Evolutionary conservation across 1,139 yeast species (phyloP), one percentile per base, ranked within the genome.

Genomic region (Suhomyces kunorum): DNA sequence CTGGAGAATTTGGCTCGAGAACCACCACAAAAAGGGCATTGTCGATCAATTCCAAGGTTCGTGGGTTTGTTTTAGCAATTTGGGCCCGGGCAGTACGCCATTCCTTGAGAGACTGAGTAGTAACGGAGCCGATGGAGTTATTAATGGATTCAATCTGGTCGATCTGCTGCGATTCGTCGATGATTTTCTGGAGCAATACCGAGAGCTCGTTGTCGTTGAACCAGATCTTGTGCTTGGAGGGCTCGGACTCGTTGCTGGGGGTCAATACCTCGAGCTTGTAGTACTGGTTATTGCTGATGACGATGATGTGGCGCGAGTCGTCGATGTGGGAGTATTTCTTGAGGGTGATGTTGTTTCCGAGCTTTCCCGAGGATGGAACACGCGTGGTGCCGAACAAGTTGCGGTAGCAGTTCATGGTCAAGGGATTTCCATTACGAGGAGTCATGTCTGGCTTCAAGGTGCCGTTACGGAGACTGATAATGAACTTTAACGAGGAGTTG

Each of bases 351-450:
- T 43, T 34, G 25, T 38, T 22, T 32, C 69, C 71, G 11, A 24
- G 18, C 8, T 22, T 32, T 12, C 43, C 40, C 6, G 16, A 28
- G 8, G 48, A 56, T 0, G 92, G 90, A 5, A 76, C 60, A 44
- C 89, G 68, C 0, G 88, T 76, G 6, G 87, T 74, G 8, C 88
- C 88, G 59, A 85, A 84, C 29, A 85, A 61, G 49, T 80, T 80
- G 43, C 64, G 59, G 58, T 82, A 83, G 30, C 89, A 81, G 32
- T 68, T 67, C 90, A 83, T 85, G 5, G 88, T 77, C 42, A 83
- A 62, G 0, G 82, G 80, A 19, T 62, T 66, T 1, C 71, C 68
- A 33, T 69, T 68, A 39, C 64, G 68, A 3, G 83, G 80, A 20
- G 84, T 73, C 11, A 63, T 39, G 57, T 84, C 94, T 0, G 83